These are phyloP conservation scores for Apiospora marii DNA, from an alignment of 2,329 filamentous ascomycete species.

Conservation along the genomic window DNA sequence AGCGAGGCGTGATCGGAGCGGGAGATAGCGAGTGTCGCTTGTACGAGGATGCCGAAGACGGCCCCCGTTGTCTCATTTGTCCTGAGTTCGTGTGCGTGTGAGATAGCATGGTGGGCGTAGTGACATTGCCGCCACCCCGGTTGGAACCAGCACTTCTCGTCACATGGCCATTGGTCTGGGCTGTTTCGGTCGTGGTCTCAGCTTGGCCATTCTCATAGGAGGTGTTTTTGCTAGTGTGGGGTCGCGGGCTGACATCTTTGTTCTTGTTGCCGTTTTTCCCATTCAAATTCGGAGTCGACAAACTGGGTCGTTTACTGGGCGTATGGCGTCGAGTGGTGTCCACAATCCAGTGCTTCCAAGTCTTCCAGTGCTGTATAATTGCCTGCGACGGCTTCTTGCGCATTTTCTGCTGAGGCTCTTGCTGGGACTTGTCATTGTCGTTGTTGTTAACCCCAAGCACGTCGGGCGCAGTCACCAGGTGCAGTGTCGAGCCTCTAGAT, in stretches of 20 bases:
- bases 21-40: slow-evolving; percentile 86
- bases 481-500: slow-evolving; percentile 83
- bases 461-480: slow-evolving; percentile 76
- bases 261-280: slow-evolving; percentile 56
- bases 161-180: slow-evolving; percentile 59
- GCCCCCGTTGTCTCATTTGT: slow-evolving; percentile 42
- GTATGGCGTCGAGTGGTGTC: slow-evolving; percentile 63
- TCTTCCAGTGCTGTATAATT: slow-evolving; percentile 68
- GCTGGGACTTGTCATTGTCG: slow-evolving; percentile 33
- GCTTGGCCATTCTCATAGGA: slow-evolving; percentile 46
- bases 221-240: slow-evolving; percentile 67
- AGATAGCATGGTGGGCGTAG: slow-evolving; percentile 40
- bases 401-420: slow-evolving; percentile 52
- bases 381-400: slow-evolving; percentile 66
- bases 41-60: slow-evolving; percentile 56
- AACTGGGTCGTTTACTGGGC: slow-evolving; percentile 59
- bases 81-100: slow-evolving; percentile 32
- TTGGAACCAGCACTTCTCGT: slow-evolving; percentile 40
- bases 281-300: slow-evolving; percentile 67
- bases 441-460: slow-evolving; percentile 42
- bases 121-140: slow-evolving; percentile 31
- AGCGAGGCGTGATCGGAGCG: slow-evolving; percentile 85
- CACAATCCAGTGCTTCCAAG: slow-evolving; percentile 70
- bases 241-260: slow-evolving; percentile 64
- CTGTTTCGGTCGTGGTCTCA: slow-evolving; percentile 56